phyloP scores from a whole-genome alignment of 805 yeast genomes.

The Candida bentonensis region DNA sequence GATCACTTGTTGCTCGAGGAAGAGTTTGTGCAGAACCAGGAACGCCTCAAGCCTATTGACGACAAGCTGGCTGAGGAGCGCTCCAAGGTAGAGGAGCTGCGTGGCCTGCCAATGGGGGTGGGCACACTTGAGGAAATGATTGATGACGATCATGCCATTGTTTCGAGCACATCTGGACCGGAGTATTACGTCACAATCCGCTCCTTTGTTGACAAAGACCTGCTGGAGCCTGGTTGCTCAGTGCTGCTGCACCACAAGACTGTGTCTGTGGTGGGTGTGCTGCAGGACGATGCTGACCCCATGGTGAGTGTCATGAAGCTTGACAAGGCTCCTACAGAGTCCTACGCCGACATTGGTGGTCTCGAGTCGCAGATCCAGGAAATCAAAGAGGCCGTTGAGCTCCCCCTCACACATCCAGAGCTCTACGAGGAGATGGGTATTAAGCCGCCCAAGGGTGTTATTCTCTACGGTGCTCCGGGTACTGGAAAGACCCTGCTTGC shows the following conservation, averaged over 20 bases:
- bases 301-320: constrained; percentile 96
- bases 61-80: constrained; percentile 94
- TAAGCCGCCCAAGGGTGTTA: constrained; percentile 96
- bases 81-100: constrained; percentile 83
- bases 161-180: constrained; percentile 88
- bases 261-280: constrained; percentile 92
- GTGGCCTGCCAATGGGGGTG: constrained; percentile 93
- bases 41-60: constrained; percentile 88
- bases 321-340: constrained; percentile 94
- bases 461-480: constrained; percentile 95
- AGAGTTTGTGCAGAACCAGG: constrained; percentile 90
- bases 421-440: constrained; percentile 97
- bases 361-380: constrained; percentile 92
- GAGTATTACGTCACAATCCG: constrained; percentile 93
- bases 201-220: constrained; percentile 92
- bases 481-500: constrained; percentile 94
- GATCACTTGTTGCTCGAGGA: constrained; percentile 92
- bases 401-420: constrained; percentile 93
- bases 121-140: constrained; percentile 95
- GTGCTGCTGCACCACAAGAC: constrained; percentile 92
- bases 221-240: constrained; percentile 93
- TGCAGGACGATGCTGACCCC: constrained; percentile 96
- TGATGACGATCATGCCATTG: constrained; percentile 98
- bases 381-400: constrained; percentile 91
- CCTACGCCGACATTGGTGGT: constrained; percentile 96